These are phyloP conservation scores for Xylariaceae sp. DNA, from an alignment of 2,329 filamentous ascomycete species.

Conservation along the genomic window DNA sequence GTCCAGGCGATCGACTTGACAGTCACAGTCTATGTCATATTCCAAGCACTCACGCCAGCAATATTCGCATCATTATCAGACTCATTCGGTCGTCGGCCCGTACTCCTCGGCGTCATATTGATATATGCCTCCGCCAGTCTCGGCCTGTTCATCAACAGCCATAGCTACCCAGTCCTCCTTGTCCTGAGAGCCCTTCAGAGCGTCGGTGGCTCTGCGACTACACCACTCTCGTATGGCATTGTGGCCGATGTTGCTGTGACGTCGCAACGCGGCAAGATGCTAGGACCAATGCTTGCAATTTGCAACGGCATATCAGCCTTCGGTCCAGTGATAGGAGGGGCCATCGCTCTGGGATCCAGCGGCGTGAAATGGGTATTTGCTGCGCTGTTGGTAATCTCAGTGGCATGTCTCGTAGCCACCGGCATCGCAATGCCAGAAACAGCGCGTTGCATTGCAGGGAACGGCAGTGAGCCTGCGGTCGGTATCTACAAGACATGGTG, in stretches of 20 bases:
- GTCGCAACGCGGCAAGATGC: background rate
- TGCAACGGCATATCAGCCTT: constrained; percentile 1
- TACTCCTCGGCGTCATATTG: constrained; percentile 18
- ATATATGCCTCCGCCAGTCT: constrained; percentile 40
- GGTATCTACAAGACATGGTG: constrained; percentile 1
- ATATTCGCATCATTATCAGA: constrained; percentile 4
- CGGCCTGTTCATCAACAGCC: constrained; percentile 36
- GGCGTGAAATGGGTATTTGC: background rate
- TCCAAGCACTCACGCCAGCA: constrained; percentile 3
- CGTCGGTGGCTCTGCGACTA: constrained; percentile 37
- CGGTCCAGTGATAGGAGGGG: background rate
- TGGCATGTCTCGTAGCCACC: background rate
- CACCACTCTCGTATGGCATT: constrained; percentile 30
- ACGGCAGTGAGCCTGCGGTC: background rate
- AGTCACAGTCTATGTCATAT: constrained; percentile 8
- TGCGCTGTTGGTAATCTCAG: background rate
- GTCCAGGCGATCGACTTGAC: constrained; percentile 9
- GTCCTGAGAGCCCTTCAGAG: constrained; percentile 40
- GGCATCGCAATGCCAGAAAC: background rate
- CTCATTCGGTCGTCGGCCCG: constrained; percentile 1
- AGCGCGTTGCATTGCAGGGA: background rate
- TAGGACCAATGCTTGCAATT: constrained; percentile 1
- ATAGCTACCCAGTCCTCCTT: constrained; percentile 32
- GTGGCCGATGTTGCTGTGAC: constrained; percentile 1
- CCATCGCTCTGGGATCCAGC: background rate